Conservation (phyloP, 176 grass and related monocot species). For the Thalia dealbata region DNA sequence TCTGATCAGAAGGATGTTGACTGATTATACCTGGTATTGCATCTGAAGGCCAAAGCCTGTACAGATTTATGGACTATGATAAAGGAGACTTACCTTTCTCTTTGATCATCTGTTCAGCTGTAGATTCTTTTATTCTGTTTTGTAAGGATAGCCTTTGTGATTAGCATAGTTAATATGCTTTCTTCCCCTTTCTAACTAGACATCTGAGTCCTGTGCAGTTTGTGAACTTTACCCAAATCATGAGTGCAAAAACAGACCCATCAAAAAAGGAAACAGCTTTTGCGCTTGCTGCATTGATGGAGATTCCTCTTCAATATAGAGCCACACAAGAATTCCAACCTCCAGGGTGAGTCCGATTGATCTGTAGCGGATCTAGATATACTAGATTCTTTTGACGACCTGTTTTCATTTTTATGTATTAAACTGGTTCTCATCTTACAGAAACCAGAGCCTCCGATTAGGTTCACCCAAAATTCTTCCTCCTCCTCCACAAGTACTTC, state of each 20-base stretch:
- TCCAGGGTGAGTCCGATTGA: conserved; percentile 32
- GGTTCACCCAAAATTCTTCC: conserved; percentile 48
- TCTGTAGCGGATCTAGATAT: conserved; percentile 1
- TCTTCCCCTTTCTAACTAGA: conserved; percentile 2
- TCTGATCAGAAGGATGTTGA: not conserved
- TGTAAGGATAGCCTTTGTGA: not conserved
- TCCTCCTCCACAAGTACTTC: conserved; percentile 56
- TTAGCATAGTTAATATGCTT: not conserved
- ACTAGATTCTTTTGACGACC: not conserved
- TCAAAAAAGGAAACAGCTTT: conserved; percentile 85
- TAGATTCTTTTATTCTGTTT: not conserved
- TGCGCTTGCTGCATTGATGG: conserved; percentile 89
- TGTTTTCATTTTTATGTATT: not conserved
- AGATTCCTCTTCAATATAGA: conserved; percentile 94
- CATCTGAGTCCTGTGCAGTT: conserved; percentile 42
- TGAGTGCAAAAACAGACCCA: conserved; percentile 57
- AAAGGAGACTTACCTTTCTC: not conserved
- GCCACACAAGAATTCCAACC: conserved; percentile 52
- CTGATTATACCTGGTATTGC: not conserved
- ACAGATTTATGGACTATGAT: not conserved
- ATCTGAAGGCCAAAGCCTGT: not conserved
- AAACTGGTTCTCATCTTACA: conserved; percentile 23
- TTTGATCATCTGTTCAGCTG: not conserved
- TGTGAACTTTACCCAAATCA: conserved; percentile 90
- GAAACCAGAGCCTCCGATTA: conserved; percentile 29